Evolutionary conservation across 179 eudicot genomes (phyloP).

Genomic region (Heliamphora pulchella): DNA sequence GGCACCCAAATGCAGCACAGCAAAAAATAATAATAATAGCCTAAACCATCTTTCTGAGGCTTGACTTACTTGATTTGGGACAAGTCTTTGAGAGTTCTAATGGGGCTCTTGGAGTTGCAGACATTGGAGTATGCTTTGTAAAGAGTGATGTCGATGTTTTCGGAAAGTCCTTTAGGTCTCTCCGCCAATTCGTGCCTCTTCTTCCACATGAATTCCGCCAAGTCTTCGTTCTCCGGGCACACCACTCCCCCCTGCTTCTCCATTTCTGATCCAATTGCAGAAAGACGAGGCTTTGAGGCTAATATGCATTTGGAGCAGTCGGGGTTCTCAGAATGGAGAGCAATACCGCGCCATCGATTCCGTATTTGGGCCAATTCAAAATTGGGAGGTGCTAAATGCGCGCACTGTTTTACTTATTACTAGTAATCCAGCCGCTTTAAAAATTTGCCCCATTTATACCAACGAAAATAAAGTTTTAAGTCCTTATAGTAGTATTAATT

Average conservation of each 20-base stretch:
- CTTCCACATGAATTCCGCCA: constrained; percentile 49
- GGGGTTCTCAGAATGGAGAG: too few species aligned
- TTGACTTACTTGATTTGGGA: constrained; percentile 52
- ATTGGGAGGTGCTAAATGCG: too few species aligned
- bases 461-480: too few species aligned
- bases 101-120: constrained; percentile 42
- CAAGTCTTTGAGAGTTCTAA: constrained; percentile 56
- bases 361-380: too few species aligned
- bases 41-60: not conserved
- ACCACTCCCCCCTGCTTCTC: constrained; percentile 23
- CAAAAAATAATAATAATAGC: not conserved
- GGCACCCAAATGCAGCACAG: not conserved
- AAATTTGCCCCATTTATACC: too few species aligned
- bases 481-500: too few species aligned
- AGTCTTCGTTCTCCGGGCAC: constrained; percentile 52
- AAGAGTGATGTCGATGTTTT: constrained; percentile 37
- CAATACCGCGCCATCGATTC: too few species aligned
- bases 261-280: constrained; percentile 26
- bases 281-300: too few species aligned
- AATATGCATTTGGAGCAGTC: too few species aligned
- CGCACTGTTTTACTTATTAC: too few species aligned
- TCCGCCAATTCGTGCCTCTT: constrained; percentile 48
- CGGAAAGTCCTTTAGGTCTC: constrained; percentile 34
- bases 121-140: constrained; percentile 50
- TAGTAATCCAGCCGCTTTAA: too few species aligned